Evolutionary conservation across 345 rosid genomes (phyloP).

Genomic region (Eutrema heterophyllum): DNA sequence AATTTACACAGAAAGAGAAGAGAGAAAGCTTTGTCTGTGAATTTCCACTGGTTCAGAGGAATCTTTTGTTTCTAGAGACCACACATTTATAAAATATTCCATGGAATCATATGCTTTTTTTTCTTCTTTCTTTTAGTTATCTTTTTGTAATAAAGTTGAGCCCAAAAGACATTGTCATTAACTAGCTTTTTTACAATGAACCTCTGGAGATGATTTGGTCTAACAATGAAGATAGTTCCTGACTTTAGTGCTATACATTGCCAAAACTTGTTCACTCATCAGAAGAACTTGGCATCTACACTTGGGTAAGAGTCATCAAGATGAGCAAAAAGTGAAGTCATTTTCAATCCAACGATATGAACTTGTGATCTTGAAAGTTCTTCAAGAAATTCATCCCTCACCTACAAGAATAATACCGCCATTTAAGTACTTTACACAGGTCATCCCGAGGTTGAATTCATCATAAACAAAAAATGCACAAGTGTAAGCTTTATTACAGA

Average conservation of each 20-base stretch:
- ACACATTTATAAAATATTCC: slow-evolving; percentile 13
- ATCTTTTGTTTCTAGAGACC: slow-evolving; percentile 14
- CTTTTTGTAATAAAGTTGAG: neutral
- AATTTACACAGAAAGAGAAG: slow-evolving; percentile 4
- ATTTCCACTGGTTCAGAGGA: neutral
- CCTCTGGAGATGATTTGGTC: neutral
- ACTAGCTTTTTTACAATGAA: neutral
- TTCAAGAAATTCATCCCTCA: slow-evolving; percentile 13
- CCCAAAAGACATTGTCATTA: neutral
- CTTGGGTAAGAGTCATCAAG: slow-evolving; percentile 13
- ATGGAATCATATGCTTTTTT: slow-evolving; percentile 18
- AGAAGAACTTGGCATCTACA: slow-evolving; percentile 20
- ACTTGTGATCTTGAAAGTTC: slow-evolving; percentile 30
- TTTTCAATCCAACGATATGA: slow-evolving; percentile 34
- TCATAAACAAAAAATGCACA: neutral
- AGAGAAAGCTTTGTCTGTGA: neutral
- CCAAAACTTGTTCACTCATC: slow-evolving; percentile 12
- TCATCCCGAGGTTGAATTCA: neutral
- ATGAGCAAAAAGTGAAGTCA: slow-evolving; percentile 19
- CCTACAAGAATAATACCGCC: slow-evolving; percentile 4
- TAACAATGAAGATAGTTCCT: neutral
- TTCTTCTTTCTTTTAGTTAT: neutral
- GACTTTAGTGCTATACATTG: neutral
- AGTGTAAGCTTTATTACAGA: neutral
- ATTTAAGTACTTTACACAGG: neutral